Evolutionary conservation across 257 asterid genomes (phyloP).

Genomic region (Fraxinus pennsylvanica): DNA sequence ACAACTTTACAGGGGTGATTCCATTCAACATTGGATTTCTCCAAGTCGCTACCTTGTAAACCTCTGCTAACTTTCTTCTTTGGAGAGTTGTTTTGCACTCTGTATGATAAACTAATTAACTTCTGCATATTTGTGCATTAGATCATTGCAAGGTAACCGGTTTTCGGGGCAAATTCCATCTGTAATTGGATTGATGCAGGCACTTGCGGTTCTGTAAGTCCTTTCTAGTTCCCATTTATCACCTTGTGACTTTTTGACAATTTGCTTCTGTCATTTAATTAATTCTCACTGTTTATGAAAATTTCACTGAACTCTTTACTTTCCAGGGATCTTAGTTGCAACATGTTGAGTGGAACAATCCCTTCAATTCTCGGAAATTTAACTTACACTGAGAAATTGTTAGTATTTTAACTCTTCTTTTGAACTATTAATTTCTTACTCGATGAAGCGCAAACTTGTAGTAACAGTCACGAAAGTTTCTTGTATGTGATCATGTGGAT

Average conservation of each 20-base stretch:
- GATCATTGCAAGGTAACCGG: constrained; percentile 64
- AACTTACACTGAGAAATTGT: constrained; percentile 90
- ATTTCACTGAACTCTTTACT: background rate
- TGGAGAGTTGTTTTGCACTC: background rate
- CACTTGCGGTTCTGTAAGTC: constrained; percentile 94
- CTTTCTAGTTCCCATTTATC: background rate
- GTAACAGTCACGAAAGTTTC: background rate
- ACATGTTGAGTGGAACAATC: constrained; percentile 77
- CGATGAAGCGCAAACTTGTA: background rate
- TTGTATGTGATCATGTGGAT: background rate
- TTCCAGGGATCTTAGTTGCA: constrained; percentile 83
- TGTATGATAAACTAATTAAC: background rate
- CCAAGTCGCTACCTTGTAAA: constrained; percentile 99
- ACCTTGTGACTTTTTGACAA: background rate
- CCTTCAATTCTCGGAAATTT: constrained; percentile 94
- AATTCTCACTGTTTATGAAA: background rate
- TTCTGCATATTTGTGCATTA: constrained; percentile 3
- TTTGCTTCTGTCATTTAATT: background rate
- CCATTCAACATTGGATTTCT: constrained; percentile 97
- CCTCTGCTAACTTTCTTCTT: background rate
- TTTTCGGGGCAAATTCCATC: constrained; percentile 84
- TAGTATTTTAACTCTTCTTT: constrained; percentile 27
- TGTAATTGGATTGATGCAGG: constrained; percentile 97
- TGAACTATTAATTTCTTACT: background rate
- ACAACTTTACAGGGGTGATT: constrained; percentile 72